These are phyloP conservation scores for Umbelopsis ramanniana DNA, from an alignment of 192 early-diverging fungal genomes.

Conservation along the genomic window DNA sequence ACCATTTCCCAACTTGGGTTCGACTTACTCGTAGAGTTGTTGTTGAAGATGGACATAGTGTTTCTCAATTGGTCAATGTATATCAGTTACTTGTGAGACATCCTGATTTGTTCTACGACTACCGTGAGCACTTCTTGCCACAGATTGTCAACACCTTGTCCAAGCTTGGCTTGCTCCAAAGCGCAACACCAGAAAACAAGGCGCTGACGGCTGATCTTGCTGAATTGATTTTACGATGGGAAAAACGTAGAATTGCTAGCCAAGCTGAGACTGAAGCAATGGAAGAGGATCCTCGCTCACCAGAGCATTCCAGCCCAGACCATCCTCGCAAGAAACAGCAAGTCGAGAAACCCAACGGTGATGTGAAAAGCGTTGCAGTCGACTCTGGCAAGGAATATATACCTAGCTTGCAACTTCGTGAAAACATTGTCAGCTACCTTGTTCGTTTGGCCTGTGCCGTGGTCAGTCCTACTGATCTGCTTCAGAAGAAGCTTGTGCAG, in stretches of 20 bases:
- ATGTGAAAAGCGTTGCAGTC: slow-evolving; percentile 28
- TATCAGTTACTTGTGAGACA: slow-evolving; percentile 93
- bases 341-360: slow-evolving; percentile 34
- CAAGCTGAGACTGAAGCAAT: slow-evolving; percentile 23
- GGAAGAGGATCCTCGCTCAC: slow-evolving; percentile 22
- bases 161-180: slow-evolving; percentile 86
- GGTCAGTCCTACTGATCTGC: slow-evolving; percentile 50
- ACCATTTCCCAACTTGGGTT: slow-evolving; percentile 79
- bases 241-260: slow-evolving; percentile 63
- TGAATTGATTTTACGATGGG: slow-evolving; percentile 92
- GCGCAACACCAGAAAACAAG: slow-evolving; percentile 83
- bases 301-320: slow-evolving; percentile 7
- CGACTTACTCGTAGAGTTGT: slow-evolving; percentile 87
- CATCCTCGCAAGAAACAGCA: slow-evolving; percentile 35
- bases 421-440: slow-evolving; percentile 62
- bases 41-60: slow-evolving; percentile 91
- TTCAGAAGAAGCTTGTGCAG: slow-evolving; percentile 47
- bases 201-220: slow-evolving; percentile 87
- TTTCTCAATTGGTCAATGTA: slow-evolving; percentile 86
- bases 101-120: slow-evolving; percentile 87
- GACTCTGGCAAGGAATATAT: slow-evolving; percentile 45
- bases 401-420: slow-evolving; percentile 54
- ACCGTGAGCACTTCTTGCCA: slow-evolving; percentile 86
- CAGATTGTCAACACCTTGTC: slow-evolving; percentile 87
- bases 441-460: slow-evolving; percentile 69